Percentiles rank a stretch among this genome's conserved stretches.
These are phyloP conservation scores for Strobilomyces confusus DNA, from an alignment of 768 basidiomycete genomes.

Conservation along the genomic window DNA sequence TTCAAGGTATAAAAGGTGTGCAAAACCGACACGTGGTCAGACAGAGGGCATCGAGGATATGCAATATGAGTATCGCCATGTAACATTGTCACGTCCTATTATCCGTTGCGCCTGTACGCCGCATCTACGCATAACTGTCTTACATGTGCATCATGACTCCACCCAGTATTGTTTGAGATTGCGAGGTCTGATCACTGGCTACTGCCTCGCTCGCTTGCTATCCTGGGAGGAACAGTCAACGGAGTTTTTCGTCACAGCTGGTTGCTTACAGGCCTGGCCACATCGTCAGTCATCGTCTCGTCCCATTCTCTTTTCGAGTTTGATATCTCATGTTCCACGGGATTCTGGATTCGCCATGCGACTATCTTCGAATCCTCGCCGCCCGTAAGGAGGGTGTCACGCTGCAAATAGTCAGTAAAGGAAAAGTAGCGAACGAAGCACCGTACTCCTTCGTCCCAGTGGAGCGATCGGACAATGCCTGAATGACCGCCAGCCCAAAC, in stretches of 20 bases:
- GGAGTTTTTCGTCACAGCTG: neutral
- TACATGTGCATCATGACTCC: neutral
- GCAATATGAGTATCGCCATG: constrained; percentile 31
- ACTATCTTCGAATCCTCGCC: constrained; percentile 49
- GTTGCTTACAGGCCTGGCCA: constrained; percentile 16
- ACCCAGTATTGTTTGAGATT: neutral
- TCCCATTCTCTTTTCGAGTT: constrained; percentile 25
- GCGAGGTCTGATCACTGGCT: no score
- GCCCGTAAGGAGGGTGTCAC: constrained; percentile 42
- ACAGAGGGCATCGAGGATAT: constrained; percentile 28
- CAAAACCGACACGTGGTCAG: constrained; percentile 34
- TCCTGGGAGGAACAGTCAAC: constrained; percentile 8
- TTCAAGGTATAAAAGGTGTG: constrained; percentile 79
- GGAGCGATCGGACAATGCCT: constrained; percentile 52
- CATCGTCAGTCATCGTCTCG: constrained; percentile 10
- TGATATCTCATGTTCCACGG: constrained; percentile 9
- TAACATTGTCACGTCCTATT: constrained; percentile 18
- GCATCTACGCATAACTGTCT: constrained; percentile 27
- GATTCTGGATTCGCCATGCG: constrained; percentile 34
- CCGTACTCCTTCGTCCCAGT: constrained; percentile 53
- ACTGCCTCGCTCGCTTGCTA: constrained; percentile 20
- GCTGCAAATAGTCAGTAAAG: constrained; percentile 26
- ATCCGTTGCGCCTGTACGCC: constrained; percentile 21
- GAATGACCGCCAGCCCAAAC: constrained; percentile 53
- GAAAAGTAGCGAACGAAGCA: neutral